phyloP scores from a whole-genome alignment of 352 stramenopile species.

The Phytophthora podocarpi region DNA sequence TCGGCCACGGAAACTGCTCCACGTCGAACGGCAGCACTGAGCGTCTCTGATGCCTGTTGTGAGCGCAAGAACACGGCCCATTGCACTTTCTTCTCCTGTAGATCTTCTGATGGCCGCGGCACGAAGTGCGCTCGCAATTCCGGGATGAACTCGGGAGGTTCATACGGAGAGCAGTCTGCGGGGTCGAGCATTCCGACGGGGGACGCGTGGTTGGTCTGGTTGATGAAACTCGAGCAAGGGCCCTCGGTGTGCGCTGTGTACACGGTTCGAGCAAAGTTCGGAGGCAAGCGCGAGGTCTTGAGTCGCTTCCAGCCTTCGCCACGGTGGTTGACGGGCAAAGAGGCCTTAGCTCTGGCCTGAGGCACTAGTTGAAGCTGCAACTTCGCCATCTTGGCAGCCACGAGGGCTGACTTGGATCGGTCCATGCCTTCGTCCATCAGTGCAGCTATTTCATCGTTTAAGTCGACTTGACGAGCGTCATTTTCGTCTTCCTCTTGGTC shows the following conservation, averaged over 20 bases:
- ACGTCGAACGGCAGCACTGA: slow-evolving; percentile 8
- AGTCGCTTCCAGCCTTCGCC: slow-evolving; percentile 82
- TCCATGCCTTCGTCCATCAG: slow-evolving; percentile 57
- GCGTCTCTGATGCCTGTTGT: slow-evolving; percentile 12
- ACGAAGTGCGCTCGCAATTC: slow-evolving; percentile 68
- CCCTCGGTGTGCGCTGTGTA: slow-evolving; percentile 61
- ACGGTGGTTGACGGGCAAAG: slow-evolving; percentile 23
- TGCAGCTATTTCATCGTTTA: slow-evolving; percentile 49
- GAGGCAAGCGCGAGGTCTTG: slow-evolving; percentile 55
- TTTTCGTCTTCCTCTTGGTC: slow-evolving; percentile 21
- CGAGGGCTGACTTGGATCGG: slow-evolving; percentile 48
- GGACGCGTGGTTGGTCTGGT: slow-evolving; percentile 66
- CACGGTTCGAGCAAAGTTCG: slow-evolving; percentile 65
- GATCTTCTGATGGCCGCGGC: slow-evolving; percentile 50
- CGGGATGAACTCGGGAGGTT: slow-evolving; percentile 61
- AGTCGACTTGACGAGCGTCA: slow-evolving; percentile 32
- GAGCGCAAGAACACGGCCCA: slow-evolving; percentile 44
- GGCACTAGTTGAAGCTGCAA: slow-evolving; percentile 46
- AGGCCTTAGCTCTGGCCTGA: background rate
- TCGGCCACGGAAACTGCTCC: slow-evolving; percentile 19
- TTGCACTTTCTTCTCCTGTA: slow-evolving; percentile 66
- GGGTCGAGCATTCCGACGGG: slow-evolving; percentile 77
- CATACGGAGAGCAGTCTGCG: slow-evolving; percentile 60
- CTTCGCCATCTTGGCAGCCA: slow-evolving; percentile 65
- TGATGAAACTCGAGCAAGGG: slow-evolving; percentile 65